Conservation (phyloP, 2,329 filamentous ascomycete genomes). For the Rutstroemia sydowiana region DNA sequence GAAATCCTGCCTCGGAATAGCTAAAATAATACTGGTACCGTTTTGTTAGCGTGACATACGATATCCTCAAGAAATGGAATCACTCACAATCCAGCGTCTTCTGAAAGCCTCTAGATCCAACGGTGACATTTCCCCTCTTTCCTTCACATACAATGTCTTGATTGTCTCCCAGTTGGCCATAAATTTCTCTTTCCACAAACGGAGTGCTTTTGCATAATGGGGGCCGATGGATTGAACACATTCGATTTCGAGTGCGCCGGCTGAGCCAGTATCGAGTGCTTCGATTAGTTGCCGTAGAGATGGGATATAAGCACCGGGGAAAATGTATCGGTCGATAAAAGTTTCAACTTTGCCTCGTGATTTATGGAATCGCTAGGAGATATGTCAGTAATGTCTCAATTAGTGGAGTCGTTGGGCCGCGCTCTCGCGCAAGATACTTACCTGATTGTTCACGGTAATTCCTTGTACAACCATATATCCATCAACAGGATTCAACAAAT, state of each 20-base stretch:
- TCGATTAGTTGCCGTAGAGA: constrained; percentile 46
- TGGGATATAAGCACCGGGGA: constrained; percentile 63
- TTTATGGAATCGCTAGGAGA: constrained; percentile 8
- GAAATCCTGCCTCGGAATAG: constrained; percentile 18
- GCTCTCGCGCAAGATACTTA: too few species aligned
- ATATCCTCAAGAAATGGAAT: background rate
- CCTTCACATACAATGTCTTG: constrained; percentile 46
- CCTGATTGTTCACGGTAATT: constrained; percentile 51
- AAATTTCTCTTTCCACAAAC: constrained; percentile 62
- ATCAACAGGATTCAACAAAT: constrained; percentile 53
- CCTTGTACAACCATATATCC: constrained; percentile 64
- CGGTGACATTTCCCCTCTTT: constrained; percentile 41
- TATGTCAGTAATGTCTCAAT: background rate
- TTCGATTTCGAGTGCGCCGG: constrained; percentile 54
- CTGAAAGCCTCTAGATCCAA: constrained; percentile 46
- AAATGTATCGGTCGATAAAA: constrained; percentile 68
- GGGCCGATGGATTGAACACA: constrained; percentile 61
- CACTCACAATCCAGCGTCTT: constrained; percentile 57
- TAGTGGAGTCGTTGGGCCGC: too few species aligned
- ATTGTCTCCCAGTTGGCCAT: constrained; percentile 48
- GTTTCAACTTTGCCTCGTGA: constrained; percentile 7
- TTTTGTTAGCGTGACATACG: too few species aligned
- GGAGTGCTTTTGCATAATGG: constrained; percentile 60
- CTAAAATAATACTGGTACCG: constrained; percentile 15
- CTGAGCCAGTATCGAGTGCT: constrained; percentile 51